A percentile compares a stretch with the other conserved stretches of the same genome.
Evolutionary conservation across 176 grass and related monocot genomes (phyloP).

Genomic region (Triticum timopheevii): DNA sequence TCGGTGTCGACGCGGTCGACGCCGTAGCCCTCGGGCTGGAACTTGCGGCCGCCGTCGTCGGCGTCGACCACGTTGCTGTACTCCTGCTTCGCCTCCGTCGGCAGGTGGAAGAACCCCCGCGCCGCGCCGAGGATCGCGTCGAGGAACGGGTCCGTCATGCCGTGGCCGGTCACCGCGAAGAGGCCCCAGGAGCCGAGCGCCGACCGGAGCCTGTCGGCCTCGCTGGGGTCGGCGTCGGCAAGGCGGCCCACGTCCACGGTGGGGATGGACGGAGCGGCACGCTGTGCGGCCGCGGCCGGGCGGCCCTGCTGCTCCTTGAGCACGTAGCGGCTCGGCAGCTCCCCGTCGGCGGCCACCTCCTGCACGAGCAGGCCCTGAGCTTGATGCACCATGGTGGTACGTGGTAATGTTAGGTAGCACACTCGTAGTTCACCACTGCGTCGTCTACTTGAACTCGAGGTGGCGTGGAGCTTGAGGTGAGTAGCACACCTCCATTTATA

Average conservation of each 20-base stretch:
- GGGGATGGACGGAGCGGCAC: constrained; percentile 26
- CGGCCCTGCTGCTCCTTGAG: not conserved
- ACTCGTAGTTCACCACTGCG: not conserved
- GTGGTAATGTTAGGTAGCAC: not conserved
- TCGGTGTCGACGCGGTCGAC: constrained; percentile 46
- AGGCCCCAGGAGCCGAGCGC: constrained; percentile 56
- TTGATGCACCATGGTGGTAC: not conserved
- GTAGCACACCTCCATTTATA: not conserved
- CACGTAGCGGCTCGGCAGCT: not conserved
- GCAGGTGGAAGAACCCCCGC: constrained; percentile 57
- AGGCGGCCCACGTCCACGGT: constrained; percentile 48
- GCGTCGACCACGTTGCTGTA: constrained; percentile 37
- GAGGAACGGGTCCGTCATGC: constrained; percentile 30
- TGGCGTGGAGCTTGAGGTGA: not conserved
- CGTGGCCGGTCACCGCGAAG: constrained; percentile 44
- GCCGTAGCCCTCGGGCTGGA: constrained; percentile 51
- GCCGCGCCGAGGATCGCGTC: constrained; percentile 32
- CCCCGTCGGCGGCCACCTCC: not conserved
- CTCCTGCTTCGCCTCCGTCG: constrained; percentile 39
- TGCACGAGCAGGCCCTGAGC: not conserved
- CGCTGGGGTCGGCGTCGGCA: constrained; percentile 25
- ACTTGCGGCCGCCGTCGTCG: constrained; percentile 35
- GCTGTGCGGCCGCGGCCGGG: not conserved
- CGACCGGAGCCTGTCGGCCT: constrained; percentile 41
- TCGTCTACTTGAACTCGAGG: not conserved